A percentile compares a stretch with the other conserved stretches of the same genome.
These are phyloP conservation scores for Echium plantagineum DNA, from an alignment of 257 asterid genomes.

Conservation along the genomic window DNA sequence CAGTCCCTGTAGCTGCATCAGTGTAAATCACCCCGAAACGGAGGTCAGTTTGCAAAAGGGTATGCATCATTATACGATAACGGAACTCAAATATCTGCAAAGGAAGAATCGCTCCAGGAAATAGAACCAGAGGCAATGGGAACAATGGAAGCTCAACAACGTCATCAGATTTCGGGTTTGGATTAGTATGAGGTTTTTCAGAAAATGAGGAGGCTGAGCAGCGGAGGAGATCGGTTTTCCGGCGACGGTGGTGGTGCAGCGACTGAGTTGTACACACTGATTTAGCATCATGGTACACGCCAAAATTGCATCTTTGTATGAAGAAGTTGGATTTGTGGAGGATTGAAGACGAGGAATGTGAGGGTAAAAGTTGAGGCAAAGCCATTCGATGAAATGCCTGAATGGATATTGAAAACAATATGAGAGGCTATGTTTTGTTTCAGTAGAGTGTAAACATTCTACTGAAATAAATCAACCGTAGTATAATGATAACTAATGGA, in stretches of 20 bases:
- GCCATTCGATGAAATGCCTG: constrained; percentile 37
- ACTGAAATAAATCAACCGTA: not conserved
- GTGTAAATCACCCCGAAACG: constrained; percentile 94
- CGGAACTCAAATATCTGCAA: constrained; percentile 93
- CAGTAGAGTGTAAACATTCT: not conserved
- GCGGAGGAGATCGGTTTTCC: constrained; percentile 26
- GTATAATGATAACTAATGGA: not conserved
- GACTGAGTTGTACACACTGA: constrained; percentile 16
- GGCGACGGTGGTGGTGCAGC: constrained; percentile 15
- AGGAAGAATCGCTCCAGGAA: constrained; percentile 88
- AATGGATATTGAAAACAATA: constrained; percentile 1
- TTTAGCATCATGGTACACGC: constrained; percentile 15
- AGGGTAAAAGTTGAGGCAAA: constrained; percentile 60
- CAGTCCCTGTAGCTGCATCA: constrained; percentile 69
- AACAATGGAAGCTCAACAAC: constrained; percentile 85
- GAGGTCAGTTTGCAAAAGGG: constrained; percentile 89
- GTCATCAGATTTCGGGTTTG: constrained; percentile 47
- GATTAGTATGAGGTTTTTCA: constrained; percentile 37
- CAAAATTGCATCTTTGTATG: constrained; percentile 4
- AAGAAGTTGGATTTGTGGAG: constrained; percentile 12
- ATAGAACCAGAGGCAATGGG: constrained; percentile 88
- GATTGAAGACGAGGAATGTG: constrained; percentile 47
- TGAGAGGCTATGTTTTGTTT: not conserved
- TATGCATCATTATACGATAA: constrained; percentile 98
- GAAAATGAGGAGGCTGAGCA: constrained; percentile 56